Percentiles rank a stretch among this genome's conserved stretches.
Conservation (phyloP, 352 stramenopile genomes). For the Phytophthora fragariaefolia region DNA sequence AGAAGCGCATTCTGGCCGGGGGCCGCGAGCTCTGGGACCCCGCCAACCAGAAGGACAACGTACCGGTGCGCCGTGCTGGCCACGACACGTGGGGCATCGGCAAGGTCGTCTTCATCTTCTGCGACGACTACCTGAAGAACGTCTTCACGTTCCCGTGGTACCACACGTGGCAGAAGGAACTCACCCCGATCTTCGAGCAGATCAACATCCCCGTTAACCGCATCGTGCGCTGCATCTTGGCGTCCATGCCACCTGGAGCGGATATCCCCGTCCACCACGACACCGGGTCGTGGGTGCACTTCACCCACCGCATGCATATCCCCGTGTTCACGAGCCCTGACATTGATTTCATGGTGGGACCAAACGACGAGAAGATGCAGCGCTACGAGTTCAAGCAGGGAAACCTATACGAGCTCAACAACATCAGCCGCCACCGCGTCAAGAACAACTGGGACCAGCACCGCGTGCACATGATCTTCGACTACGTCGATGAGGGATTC, state of each 20-base stretch:
- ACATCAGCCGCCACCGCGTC: slow-evolving; percentile 96
- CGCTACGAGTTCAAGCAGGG: slow-evolving; percentile 94
- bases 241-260: slow-evolving; percentile 94
- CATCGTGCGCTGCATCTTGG: slow-evolving; percentile 96
- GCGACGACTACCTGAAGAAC: slow-evolving; percentile 97
- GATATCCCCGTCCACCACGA: slow-evolving; percentile 98
- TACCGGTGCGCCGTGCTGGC: slow-evolving; percentile 92
- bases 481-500: slow-evolving; percentile 94
- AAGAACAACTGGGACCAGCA: slow-evolving; percentile 92
- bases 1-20: slow-evolving; percentile 58
- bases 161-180: slow-evolving; percentile 77
- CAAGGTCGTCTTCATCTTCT: slow-evolving; percentile 98
- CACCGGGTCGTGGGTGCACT: slow-evolving; percentile 96
- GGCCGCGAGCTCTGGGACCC: slow-evolving; percentile 74
- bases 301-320: slow-evolving; percentile 97
- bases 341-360: slow-evolving; percentile 88
- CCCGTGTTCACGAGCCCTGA: slow-evolving; percentile 91
- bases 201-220: slow-evolving; percentile 85
- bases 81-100: slow-evolving; percentile 98
- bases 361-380: slow-evolving; percentile 83
- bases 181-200: slow-evolving; percentile 90
- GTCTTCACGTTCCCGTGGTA: slow-evolving; percentile 97
- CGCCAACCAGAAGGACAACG: slow-evolving; percentile 81
- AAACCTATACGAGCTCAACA: slow-evolving; percentile 99
- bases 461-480: slow-evolving; percentile 98